Percentiles rank a stretch among this genome's conserved stretches.
Evolutionary conservation across 2,329 filamentous ascomycete genomes (phyloP).

Genomic region (Talaromyces sp.): DNA sequence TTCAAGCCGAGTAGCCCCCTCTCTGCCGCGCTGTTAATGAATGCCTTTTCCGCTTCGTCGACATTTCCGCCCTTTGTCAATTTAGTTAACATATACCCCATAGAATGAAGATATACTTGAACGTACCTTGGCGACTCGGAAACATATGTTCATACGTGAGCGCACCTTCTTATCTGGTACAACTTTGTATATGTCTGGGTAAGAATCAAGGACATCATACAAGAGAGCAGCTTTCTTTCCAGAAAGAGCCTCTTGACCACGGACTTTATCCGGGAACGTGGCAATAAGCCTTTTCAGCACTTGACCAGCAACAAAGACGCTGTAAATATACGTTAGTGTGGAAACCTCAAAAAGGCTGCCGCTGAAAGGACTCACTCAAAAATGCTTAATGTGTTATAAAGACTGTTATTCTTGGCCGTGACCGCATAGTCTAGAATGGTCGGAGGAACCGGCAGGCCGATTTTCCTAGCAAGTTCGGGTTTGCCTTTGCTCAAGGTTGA

Average conservation of each 20-base stretch:
- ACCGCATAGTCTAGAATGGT: slow-evolving; percentile 79
- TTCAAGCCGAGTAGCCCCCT: slow-evolving; percentile 74
- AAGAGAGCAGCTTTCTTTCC: slow-evolving; percentile 72
- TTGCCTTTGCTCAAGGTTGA: slow-evolving; percentile 52
- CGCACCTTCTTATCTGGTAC: slow-evolving; percentile 72
- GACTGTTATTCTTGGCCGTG: slow-evolving; percentile 85
- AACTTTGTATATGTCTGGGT: slow-evolving; percentile 70
- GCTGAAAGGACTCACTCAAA: slow-evolving; percentile 63
- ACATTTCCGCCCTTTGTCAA: slow-evolving; percentile 52
- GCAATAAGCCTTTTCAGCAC: slow-evolving; percentile 74
- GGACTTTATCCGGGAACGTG: slow-evolving; percentile 65
- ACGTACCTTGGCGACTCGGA: slow-evolving; percentile 60
- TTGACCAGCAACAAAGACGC: slow-evolving; percentile 59
- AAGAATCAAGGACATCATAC: slow-evolving; percentile 72
- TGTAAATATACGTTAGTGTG: neutral
- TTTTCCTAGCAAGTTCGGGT: slow-evolving; percentile 48
- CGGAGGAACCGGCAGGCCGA: slow-evolving; percentile 58
- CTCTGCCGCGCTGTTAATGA: slow-evolving; percentile 69
- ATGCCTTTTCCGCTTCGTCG: slow-evolving; percentile 68
- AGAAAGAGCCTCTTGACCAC: slow-evolving; percentile 71
- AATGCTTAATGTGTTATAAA: slow-evolving; percentile 95
- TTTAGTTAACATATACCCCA: neutral
- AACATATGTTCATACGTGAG: slow-evolving; percentile 94
- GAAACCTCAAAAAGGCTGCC: slow-evolving; percentile 58
- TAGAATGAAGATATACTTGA: too few species aligned